phyloP scores from a whole-genome alignment of 352 stramenopile species.

The Phytophthora colocasiae region DNA sequence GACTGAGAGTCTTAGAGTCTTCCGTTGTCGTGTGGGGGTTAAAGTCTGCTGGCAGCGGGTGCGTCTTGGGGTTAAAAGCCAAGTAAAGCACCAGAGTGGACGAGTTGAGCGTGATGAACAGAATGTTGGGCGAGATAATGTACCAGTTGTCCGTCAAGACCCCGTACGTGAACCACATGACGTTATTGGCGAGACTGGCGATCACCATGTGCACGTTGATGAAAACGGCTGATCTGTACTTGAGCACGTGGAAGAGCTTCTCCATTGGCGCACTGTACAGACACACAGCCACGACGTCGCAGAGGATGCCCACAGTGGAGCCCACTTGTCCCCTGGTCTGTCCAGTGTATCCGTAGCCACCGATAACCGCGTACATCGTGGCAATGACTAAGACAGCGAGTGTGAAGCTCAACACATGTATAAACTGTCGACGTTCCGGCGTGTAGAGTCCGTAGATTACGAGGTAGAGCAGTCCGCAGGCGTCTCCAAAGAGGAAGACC shows the following conservation, averaged over 20 bases:
- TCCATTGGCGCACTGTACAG: conserved; percentile 51
- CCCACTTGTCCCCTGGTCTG: conserved; percentile 35
- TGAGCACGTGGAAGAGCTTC: conserved; percentile 50
- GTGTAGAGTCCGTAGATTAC: conserved; percentile 55
- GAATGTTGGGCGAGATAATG: conserved; percentile 32
- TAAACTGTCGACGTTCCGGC: conserved; percentile 31
- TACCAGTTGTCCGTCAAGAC: conserved; percentile 33
- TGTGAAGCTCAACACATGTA: conserved; percentile 20
- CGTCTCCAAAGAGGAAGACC: conserved; percentile 39
- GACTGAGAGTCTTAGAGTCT: conserved; percentile 7
- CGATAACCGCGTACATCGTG: conserved; percentile 46
- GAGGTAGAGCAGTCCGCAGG: conserved; percentile 42
- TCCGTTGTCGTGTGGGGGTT: conserved; percentile 1
- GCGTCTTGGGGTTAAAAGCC: conserved; percentile 32
- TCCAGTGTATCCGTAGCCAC: conserved; percentile 25
- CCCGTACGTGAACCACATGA: conserved; percentile 56
- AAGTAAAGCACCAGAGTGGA: conserved; percentile 30
- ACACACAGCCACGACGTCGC: conserved; percentile 28
- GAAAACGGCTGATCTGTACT: conserved; percentile 38
- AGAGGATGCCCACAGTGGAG: conserved; percentile 38
- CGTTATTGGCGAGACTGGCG: conserved; percentile 47
- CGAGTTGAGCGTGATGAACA: conserved; percentile 35
- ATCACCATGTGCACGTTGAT: conserved; percentile 59
- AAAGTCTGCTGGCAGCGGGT: conserved; percentile 19
- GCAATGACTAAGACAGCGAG: conserved; percentile 18